Evolutionary conservation across 139 green algal genomes (phyloP).

Genomic region (Mychonastes homosphaera): DNA sequence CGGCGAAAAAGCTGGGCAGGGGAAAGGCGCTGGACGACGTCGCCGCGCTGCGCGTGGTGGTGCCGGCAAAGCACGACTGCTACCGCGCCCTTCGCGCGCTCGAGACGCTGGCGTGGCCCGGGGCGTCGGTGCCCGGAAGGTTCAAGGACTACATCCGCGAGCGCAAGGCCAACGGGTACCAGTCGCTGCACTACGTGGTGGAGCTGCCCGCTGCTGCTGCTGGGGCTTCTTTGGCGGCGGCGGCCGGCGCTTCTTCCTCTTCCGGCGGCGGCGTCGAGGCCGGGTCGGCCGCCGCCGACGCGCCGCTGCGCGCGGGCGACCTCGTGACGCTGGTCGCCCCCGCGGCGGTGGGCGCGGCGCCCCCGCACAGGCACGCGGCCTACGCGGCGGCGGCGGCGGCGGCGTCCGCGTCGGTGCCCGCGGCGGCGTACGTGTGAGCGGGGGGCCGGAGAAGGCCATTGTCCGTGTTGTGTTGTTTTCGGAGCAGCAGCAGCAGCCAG

Average conservation of each 20-base stretch:
- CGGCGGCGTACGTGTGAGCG: background rate
- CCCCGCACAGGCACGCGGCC: too few species aligned
- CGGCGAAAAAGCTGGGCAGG: conserved; percentile 64
- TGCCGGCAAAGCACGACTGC: conserved; percentile 62
- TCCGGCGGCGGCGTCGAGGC: conserved; percentile 13
- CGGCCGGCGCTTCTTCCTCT: background rate
- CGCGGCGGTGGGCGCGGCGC: conserved; percentile 33
- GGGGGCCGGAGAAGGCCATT: background rate
- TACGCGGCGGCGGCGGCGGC: background rate
- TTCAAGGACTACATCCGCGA: conserved; percentile 76
- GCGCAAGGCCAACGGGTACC: conserved; percentile 83
- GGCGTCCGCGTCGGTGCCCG: background rate
- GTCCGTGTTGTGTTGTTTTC: too few species aligned
- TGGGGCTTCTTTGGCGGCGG: background rate
- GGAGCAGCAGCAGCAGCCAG: too few species aligned
- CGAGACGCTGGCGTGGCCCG: conserved; percentile 42
- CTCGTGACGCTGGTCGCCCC: conserved; percentile 41
- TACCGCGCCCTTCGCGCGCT: conserved; percentile 64
- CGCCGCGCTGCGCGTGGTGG: conserved; percentile 70
- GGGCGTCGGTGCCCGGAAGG: conserved; percentile 29
- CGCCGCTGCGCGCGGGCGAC: conserved; percentile 28
- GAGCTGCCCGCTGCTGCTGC: background rate
- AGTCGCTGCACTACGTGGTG: conserved; percentile 31
- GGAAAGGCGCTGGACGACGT: conserved; percentile 52
- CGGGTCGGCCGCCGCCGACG: too few species aligned